Evolutionary conservation across 108 stramenopile species (phyloP).

Genomic region (Cyclostephanos invisitatus): DNA sequence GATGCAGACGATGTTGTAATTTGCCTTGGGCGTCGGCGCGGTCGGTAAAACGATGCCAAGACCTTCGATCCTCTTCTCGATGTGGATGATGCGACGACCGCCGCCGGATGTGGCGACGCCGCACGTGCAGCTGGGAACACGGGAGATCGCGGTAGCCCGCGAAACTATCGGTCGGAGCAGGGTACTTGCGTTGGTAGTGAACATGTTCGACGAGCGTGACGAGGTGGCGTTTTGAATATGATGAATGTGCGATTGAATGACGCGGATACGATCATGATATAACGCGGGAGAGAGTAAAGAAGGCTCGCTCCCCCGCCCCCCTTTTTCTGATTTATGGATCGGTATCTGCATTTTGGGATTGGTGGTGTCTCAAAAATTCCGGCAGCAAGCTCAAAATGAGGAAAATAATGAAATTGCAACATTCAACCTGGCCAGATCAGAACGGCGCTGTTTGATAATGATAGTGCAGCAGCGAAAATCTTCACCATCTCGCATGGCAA

Average conservation of each 20-base stretch:
- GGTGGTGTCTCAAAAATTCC: not conserved
- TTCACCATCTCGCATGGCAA: constrained; percentile 5
- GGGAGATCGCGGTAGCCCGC: not conserved
- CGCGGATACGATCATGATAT: too few relatives aligned
- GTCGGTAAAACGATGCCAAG: constrained; percentile 77
- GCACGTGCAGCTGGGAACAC: constrained; percentile 3
- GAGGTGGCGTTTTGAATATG: not conserved
- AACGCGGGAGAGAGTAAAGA: too few relatives aligned
- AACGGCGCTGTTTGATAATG: too few relatives aligned
- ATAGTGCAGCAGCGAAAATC: not conserved
- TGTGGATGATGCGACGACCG: constrained; percentile 50
- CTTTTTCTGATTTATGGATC: not conserved
- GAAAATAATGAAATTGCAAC: too few relatives aligned
- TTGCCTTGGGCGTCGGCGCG: constrained; percentile 79
- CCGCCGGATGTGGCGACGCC: not conserved
- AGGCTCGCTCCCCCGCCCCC: too few relatives aligned
- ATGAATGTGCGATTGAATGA: too few relatives aligned
- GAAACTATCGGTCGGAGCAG: constrained; percentile 15
- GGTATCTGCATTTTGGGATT: not conserved
- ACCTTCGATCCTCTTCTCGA: constrained; percentile 73
- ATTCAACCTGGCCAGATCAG: too few relatives aligned
- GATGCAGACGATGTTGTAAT: constrained; percentile 80
- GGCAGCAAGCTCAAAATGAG: not conserved
- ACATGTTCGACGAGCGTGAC: not conserved
- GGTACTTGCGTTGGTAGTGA: not conserved